Evolutionary conservation across 768 basidiomycete genomes (phyloP), one percentile per base, ranked within the genome.

Genomic region (Cystofilobasidium capitatum): DNA sequence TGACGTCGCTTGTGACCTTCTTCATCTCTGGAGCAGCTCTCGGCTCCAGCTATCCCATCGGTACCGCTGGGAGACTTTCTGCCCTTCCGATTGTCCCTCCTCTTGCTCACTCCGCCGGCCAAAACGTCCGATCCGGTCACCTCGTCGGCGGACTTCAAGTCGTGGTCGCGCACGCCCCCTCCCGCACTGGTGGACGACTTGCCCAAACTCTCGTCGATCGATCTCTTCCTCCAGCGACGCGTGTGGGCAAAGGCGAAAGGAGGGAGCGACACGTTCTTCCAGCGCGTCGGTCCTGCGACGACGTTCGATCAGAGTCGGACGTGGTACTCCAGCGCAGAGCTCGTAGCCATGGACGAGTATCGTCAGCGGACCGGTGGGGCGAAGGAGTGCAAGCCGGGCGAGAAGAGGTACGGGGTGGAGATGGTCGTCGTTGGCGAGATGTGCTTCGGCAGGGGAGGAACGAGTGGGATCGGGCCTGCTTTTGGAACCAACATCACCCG

Each of bases 361-460:
- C 16, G 2, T 1, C 51, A 16, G 29, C 51, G 6, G 29, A 55
- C 51, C 17, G 51, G 51, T 31, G 51, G 51, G 12, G 51, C 14
- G 51, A 6, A 31, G 16, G 29, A 16, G 13, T 33, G 29, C 51
- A 55, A 55, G 51, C 51, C 51, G 2, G 51, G 51, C 51, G 51
- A 55, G 51, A 33, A 5, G 4, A 4, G 51, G 7, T 55, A 31
- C 29, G 51, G 29, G 5, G 31, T 55, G 4, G 51, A 55, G 51
- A 33, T 33, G 14, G 51, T 55, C 51, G 31, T 55, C 51, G 31
- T 55, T 31, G 51, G 51, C 51, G 51, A 55, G 51, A 31, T 55
- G 51, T 31, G 29, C 14, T 31, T 55, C 51, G 51, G 51, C 1
- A 55, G 33, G 29, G 29, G 26, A 13, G 5, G 5, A 20, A 55